Base-by-base conservation (phyloP, 345 rosid species). In the Kernera saxatilis region DNA sequence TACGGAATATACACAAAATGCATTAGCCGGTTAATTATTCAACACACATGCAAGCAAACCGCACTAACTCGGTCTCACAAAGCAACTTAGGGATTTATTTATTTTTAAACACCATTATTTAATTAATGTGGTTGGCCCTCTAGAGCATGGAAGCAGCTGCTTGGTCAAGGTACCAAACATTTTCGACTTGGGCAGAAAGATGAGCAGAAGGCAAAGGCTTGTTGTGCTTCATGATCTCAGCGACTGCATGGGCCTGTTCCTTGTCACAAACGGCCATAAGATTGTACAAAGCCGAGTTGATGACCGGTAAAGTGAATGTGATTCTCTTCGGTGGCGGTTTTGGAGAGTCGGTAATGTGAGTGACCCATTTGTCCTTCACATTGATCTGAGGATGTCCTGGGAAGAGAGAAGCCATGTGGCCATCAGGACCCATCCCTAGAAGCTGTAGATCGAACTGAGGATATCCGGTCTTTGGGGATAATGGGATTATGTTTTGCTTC, bases 391-490 rank as follows among this genome's bases (percentile, higher is more conserved):
- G 80, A 74, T 88, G 88, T 15, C 85, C 83, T 0, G 95, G 96
- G 77, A 92, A 92, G 1, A 88, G 81, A 12, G 96, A 90, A n/a
- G 98, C 96, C 53, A 92, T 83, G 18, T 88, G 96, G 19, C 96
- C 96, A 78, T 89, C 96, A 1, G 92, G 94, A 25, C 98, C 98
- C 87, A 89, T 84, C 14, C 96, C 96, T 3, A 89, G 80, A 71
- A 92, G 94, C 80, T 84, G 77, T 57, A 89, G 87, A 76, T 92
- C 95, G n/a, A 92, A 92, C 79, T 84, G 87, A 1, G 98, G 97
- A 40, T 83, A 72, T 36, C 86, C 88, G 29, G 71, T 81, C 0
- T 69, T 53, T 21, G 83, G 18, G 7, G 90, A 87, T 51, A 55
- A 33, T 13, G 62, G 72, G 12, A 92, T 7, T 33, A 82, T 78